A percentile compares a stretch with the other conserved stretches of the same genome.
These are phyloP conservation scores for Kokia cookei DNA, from an alignment of 441 rosid genomes.

Conservation along the genomic window DNA sequence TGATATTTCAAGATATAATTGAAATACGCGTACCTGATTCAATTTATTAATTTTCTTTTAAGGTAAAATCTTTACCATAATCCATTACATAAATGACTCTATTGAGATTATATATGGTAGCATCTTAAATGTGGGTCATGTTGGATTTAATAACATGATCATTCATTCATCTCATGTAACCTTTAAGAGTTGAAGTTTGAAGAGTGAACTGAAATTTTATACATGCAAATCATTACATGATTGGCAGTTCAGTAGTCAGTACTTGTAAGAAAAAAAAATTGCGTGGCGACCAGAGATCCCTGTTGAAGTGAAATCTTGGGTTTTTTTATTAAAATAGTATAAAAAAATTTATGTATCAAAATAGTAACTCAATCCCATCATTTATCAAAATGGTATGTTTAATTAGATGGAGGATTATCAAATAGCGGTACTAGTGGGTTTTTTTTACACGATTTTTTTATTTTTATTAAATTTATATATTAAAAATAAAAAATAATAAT, in stretches of 20 bases:
- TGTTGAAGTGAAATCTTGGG: constrained; percentile 15
- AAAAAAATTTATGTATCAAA: too few species aligned
- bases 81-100: not conserved
- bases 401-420: too few species aligned
- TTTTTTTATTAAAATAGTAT: too few species aligned
- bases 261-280: not conserved
- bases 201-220: too few species aligned
- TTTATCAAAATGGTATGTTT: too few species aligned
- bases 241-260: not conserved
- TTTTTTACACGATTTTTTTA: too few species aligned
- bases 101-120: not conserved
- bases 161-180: not conserved
- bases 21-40: not conserved
- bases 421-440: too few species aligned
- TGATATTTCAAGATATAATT: not conserved
- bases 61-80: not conserved
- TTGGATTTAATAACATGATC: not conserved
- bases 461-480: too few species aligned
- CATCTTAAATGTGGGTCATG: not conserved
- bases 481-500: too few species aligned
- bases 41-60: not conserved
- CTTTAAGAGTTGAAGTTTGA: not conserved
- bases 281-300: constrained; percentile 21
- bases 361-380: too few species aligned
- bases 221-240: not conserved